Conservation (phyloP, 371 early-diverging fungal genomes). For the Mortierella sp. region DNA sequence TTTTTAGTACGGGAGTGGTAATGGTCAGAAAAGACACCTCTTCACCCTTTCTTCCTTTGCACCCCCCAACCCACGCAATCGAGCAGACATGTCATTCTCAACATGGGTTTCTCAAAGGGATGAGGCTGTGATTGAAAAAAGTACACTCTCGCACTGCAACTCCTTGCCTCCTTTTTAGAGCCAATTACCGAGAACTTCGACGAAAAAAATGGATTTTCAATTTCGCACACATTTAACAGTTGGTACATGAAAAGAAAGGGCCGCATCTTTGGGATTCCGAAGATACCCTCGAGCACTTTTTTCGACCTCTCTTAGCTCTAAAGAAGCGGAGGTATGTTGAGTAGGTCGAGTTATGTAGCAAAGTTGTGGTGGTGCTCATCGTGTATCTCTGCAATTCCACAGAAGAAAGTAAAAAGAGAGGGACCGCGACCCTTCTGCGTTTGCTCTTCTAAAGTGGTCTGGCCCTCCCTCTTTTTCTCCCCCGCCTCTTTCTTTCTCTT, state of each 20-base stretch:
- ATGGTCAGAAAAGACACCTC: background rate
- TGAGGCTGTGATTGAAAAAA: slow-evolving; percentile 13
- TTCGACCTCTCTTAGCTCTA: background rate
- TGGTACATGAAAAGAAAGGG: background rate
- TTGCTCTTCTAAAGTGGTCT: background rate
- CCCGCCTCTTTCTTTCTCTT: background rate
- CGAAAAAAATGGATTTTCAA: background rate
- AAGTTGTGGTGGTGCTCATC: background rate
- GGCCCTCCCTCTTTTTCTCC: background rate
- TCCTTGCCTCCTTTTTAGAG: background rate
- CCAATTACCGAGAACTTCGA: background rate
- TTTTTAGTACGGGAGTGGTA: slow-evolving; percentile 10
- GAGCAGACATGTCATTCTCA: background rate
- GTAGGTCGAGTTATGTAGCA: background rate
- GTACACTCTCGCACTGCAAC: background rate
- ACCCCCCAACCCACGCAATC: background rate
- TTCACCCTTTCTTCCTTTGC: background rate
- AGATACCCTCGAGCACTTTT: background rate
- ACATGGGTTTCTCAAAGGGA: background rate
- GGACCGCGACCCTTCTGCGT: background rate
- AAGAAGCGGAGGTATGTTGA: background rate
- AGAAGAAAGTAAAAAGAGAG: background rate
- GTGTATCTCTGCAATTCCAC: slow-evolving; percentile 2
- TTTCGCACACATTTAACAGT: background rate
- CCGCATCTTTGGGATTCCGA: background rate